phyloP scores from a whole-genome alignment of 257 asterid genomes.

The Eucommia ulmoides region DNA sequence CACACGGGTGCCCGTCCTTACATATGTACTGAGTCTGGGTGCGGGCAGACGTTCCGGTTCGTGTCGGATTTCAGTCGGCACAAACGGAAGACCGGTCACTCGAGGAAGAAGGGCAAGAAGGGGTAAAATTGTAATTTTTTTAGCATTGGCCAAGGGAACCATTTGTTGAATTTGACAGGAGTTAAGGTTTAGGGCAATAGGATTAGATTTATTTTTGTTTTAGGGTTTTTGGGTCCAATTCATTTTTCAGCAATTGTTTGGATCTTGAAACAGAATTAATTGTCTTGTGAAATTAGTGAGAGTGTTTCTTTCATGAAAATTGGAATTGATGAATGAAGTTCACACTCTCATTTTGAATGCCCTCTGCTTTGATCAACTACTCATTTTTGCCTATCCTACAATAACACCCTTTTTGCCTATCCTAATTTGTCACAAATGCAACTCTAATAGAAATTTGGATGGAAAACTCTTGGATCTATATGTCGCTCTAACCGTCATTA shows the following conservation, averaged over 20 bases:
- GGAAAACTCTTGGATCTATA: too few species aligned
- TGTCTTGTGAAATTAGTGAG: not conserved
- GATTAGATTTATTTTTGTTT: constrained; percentile 26
- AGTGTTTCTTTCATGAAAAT: too few species aligned
- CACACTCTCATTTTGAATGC: too few species aligned
- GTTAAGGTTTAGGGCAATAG: constrained; percentile 26
- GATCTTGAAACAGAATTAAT: constrained; percentile 19
- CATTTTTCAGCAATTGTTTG: constrained; percentile 26
- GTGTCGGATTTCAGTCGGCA: constrained; percentile 99
- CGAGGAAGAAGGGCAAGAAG: constrained; percentile 56
- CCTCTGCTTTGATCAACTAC: too few species aligned
- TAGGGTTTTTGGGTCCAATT: constrained; percentile 24
- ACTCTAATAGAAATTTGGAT: too few species aligned
- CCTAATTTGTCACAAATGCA: too few species aligned
- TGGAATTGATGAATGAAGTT: too few species aligned
- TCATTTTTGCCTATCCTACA: too few species aligned
- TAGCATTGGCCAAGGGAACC: constrained; percentile 17
- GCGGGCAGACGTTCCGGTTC: constrained; percentile 91
- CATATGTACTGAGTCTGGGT: constrained; percentile 65
- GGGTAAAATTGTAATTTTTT: constrained; percentile 12
- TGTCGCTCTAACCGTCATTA: too few species aligned
- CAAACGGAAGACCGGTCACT: constrained; percentile 95
- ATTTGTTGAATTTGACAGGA: constrained; percentile 21
- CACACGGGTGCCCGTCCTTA: constrained; percentile 98
- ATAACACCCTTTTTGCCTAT: too few species aligned